Evolutionary conservation across 768 basidiomycete species (phyloP).

Genomic region (Tricholoma bakamatsutake): DNA sequence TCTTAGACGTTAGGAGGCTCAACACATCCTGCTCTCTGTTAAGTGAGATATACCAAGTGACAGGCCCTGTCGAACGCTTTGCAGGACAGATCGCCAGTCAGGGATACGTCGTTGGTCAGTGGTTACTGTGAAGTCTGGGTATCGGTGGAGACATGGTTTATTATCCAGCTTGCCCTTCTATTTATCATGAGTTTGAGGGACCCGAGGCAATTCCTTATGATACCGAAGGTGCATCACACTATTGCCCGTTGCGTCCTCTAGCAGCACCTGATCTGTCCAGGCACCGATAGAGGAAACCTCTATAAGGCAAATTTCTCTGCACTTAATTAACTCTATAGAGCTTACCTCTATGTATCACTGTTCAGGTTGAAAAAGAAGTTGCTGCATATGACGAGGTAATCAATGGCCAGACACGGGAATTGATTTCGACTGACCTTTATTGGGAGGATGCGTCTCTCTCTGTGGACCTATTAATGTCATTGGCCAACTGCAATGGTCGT

Average conservation of each 20-base stretch:
- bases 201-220: conserved; percentile 89
- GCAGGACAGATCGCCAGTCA: conserved; percentile 85
- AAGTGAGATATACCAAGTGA: conserved; percentile 95
- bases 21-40: background rate
- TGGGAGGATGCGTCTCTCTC: conserved; percentile 71
- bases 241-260: background rate
- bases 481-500: conserved; percentile 85
- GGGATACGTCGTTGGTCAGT: conserved; percentile 74
- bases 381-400: conserved; percentile 83
- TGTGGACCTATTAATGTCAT: conserved; percentile 65
- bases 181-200: conserved; percentile 90
- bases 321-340: background rate
- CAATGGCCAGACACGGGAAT: background rate
- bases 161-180: conserved; percentile 66
- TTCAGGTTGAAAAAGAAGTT: conserved; percentile 83
- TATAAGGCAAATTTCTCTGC: conserved; percentile 60
- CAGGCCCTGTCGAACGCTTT: conserved; percentile 94
- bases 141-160: background rate
- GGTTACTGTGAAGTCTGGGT: background rate
- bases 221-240: conserved; percentile 49
- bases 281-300: conserved; percentile 87
- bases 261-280: conserved; percentile 24
- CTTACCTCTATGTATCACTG: conserved; percentile 4
- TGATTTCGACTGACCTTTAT: background rate
- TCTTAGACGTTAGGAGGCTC: background rate